These are phyloP conservation scores for Neoconidiobolus thromboides DNA, from an alignment of 371 early-diverging fungal species.

Conservation along the genomic window DNA sequence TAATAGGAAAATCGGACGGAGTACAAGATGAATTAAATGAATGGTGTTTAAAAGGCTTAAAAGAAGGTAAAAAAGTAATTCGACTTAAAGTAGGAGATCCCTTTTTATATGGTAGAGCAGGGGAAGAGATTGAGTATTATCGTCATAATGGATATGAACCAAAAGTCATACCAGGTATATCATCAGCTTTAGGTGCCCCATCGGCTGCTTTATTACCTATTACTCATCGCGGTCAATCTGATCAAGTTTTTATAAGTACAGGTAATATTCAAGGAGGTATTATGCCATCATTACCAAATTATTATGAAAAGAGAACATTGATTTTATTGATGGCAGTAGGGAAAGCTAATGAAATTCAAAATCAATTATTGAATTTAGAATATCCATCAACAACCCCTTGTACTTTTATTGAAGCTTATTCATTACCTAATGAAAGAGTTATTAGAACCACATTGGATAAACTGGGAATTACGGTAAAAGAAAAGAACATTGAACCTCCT, in stretches of 20 bases:
- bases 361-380: conserved; percentile 26
- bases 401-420: conserved; percentile 50
- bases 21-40: conserved; percentile 53
- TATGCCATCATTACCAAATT: conserved; percentile 51
- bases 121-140: conserved; percentile 66
- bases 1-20: conserved; percentile 21
- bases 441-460: conserved; percentile 30
- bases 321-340: conserved; percentile 73
- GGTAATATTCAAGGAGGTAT: conserved; percentile 51
- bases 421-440: conserved; percentile 35
- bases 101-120: conserved; percentile 80
- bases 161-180: conserved; percentile 60
- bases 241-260: conserved; percentile 62
- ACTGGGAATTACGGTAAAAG: too few relatives aligned
- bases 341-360: conserved; percentile 32
- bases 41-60: conserved; percentile 46
- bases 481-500: too few relatives aligned
- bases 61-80: conserved; percentile 46
- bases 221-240: conserved; percentile 57
- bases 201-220: conserved; percentile 50
- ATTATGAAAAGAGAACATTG: conserved; percentile 37
- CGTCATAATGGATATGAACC: conserved; percentile 36
- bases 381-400: conserved; percentile 37
- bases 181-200: conserved; percentile 54
- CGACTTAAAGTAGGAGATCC: conserved; percentile 83